These are phyloP conservation scores for Besnoitia besnoiti DNA, from an alignment of 169 alveolate species.

Conservation along the genomic window DNA sequence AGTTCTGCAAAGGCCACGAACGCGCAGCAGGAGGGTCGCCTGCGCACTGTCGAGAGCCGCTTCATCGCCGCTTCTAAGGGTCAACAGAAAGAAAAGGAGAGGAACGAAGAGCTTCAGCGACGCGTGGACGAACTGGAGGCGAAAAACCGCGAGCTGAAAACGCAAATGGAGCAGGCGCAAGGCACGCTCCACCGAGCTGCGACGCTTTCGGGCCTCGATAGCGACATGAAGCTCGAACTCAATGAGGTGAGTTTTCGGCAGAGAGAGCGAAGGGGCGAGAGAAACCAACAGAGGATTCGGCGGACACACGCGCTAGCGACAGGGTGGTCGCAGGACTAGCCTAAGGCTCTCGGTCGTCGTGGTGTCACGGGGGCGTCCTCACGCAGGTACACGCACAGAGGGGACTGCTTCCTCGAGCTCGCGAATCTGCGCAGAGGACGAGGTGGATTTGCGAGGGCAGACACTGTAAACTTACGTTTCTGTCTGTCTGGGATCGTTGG, in stretches of 20 bases:
- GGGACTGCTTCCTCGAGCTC: too few species aligned
- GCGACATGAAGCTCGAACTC: conserved; percentile 52
- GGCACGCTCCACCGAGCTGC: conserved; percentile 67
- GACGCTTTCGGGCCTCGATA: conserved; percentile 61
- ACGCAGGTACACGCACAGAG: too few species aligned
- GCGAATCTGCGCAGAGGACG: too few species aligned
- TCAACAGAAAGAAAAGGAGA: background rate
- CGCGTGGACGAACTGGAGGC: conserved; percentile 48
- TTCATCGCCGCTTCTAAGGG: background rate
- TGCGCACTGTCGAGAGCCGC: background rate
- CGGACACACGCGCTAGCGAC: background rate
- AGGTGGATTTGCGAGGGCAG: too few species aligned
- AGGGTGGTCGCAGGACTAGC: too few species aligned
- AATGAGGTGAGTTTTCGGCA: conserved; percentile 47
- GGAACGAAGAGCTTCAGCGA: background rate
- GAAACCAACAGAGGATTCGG: background rate
- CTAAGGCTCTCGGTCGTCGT: too few species aligned
- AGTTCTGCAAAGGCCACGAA: background rate
- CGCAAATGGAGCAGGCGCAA: conserved; percentile 57
- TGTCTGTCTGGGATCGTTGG: too few species aligned
- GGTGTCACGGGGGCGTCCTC: too few species aligned
- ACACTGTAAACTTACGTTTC: too few species aligned
- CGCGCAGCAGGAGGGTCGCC: background rate
- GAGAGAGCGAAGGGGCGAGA: background rate
- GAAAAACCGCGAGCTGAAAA: conserved; percentile 29